Conservation (phyloP, 805 yeast genomes). For the Zygosaccharomyces bailii region DNA sequence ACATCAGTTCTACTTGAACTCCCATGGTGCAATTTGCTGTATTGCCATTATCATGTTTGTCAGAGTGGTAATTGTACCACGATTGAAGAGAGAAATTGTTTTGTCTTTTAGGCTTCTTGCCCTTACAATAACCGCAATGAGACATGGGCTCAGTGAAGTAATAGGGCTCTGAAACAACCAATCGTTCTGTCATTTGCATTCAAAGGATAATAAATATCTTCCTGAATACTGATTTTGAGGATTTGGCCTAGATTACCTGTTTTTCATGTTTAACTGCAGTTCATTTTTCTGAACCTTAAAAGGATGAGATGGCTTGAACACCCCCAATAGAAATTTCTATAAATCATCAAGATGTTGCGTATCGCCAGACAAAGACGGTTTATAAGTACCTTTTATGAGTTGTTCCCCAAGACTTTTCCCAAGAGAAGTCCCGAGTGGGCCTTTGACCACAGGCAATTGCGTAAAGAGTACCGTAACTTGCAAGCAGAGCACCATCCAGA, state of each 20-base stretch:
- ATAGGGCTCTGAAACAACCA: conserved; percentile 45
- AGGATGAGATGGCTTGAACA: background rate
- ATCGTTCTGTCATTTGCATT: conserved; percentile 21
- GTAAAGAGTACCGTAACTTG: conserved; percentile 69
- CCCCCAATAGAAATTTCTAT: background rate
- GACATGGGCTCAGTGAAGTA: conserved; percentile 39
- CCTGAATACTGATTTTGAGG: background rate
- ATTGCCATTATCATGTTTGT: conserved; percentile 11
- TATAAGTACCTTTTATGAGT: conserved; percentile 45
- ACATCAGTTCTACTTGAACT: conserved; percentile 44
- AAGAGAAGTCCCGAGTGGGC: conserved; percentile 64
- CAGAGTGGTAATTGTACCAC: conserved; percentile 25
- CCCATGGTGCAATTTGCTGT: conserved; percentile 36
- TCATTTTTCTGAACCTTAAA: background rate
- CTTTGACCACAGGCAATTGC: conserved; percentile 51
- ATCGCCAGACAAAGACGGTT: conserved; percentile 13
- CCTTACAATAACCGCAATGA: conserved; percentile 73
- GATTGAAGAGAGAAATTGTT: conserved; percentile 41
- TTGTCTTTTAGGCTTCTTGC: conserved; percentile 42
- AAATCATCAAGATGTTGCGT: conserved; percentile 7
- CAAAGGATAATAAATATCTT: no score
- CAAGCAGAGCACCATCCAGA: conserved; percentile 87
- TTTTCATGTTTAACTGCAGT: background rate
- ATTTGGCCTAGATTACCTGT: background rate
- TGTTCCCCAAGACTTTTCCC: conserved; percentile 77